phyloP scores from a whole-genome alignment of 2,329 filamentous ascomycete species.

The Zopfia rhizophila region DNA sequence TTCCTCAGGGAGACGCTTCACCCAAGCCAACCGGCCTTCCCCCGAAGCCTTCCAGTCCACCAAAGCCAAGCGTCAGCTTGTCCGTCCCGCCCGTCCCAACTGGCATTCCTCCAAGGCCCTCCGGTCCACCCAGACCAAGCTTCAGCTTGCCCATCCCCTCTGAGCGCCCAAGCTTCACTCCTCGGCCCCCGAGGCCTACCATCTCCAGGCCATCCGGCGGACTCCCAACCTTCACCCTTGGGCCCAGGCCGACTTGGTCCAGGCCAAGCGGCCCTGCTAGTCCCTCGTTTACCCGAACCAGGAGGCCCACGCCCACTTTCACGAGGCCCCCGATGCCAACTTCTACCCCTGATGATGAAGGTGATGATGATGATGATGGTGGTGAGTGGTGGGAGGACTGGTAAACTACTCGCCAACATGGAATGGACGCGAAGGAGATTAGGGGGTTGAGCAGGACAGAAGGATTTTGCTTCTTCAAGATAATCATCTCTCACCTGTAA shows the following conservation, averaged over 20 bases:
- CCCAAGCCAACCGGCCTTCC: conserved; percentile 8
- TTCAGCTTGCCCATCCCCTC: not conserved
- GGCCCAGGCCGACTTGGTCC: no score
- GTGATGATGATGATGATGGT: conserved; percentile 19
- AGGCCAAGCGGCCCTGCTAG: no score
- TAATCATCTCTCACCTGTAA: no score
- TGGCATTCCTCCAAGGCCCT: not conserved
- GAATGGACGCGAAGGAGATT: no score
- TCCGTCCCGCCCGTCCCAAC: not conserved
- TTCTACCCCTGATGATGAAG: conserved; percentile 18
- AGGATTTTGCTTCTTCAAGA: no score
- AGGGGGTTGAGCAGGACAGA: no score
- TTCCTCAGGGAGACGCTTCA: conserved; percentile 26
- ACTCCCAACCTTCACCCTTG: conserved; percentile 6
- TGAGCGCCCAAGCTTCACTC: conserved; percentile 1
- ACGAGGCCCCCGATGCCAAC: conserved; percentile 18
- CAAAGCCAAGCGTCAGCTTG: conserved; percentile 2
- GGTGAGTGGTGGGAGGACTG: no score
- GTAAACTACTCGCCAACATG: no score
- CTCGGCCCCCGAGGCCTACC: not conserved
- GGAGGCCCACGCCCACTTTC: conserved; percentile 2
- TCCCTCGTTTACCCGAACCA: conserved; percentile 2
- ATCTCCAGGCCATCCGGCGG: not conserved
- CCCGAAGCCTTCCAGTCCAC: conserved; percentile 1
- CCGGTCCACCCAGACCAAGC: conserved; percentile 2